A percentile compares a stretch with the other conserved stretches of the same genome.
Conservation (phyloP, 768 basidiomycete species). For the Pholiota microspora region DNA sequence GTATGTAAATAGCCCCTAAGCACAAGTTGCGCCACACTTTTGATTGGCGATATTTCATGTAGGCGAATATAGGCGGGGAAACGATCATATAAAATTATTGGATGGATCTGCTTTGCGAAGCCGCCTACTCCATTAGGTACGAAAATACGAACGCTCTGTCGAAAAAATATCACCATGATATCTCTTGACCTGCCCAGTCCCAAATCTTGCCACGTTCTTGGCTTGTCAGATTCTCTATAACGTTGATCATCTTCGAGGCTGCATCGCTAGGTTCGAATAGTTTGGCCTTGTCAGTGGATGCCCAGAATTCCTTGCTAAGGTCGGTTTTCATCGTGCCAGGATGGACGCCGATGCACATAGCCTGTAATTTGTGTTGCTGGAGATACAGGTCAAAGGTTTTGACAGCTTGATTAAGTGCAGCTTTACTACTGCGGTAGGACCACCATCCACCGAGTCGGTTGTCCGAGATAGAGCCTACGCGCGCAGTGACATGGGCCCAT, state of each 20-base stretch:
- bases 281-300: constrained; percentile 31
- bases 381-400: constrained; percentile 59
- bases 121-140: too few relatives aligned
- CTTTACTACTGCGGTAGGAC: constrained; percentile 60
- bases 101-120: too few relatives aligned
- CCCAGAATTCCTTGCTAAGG: constrained; percentile 54
- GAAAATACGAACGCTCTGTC: too few relatives aligned
- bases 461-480: constrained; percentile 57
- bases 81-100: too few relatives aligned
- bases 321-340: constrained; percentile 63
- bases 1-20: too few relatives aligned
- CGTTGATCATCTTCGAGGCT: constrained; percentile 41
- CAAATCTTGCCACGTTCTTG: constrained; percentile 50
- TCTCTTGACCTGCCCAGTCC: constrained; percentile 64
- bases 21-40: too few relatives aligned
- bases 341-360: constrained; percentile 55
- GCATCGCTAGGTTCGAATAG: constrained; percentile 51
- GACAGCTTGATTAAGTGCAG: constrained; percentile 62
- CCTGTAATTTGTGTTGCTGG: constrained; percentile 40
- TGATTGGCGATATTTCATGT: too few relatives aligned
- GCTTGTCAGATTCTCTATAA: constrained; percentile 39
- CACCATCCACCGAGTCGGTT: constrained; percentile 62
- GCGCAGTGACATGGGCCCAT: constrained; percentile 61
- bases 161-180: too few relatives aligned
- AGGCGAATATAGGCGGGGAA: too few relatives aligned